These are phyloP conservation scores for Crithidia fasciculata DNA, from an alignment of 208 protist species.

Conservation along the genomic window DNA sequence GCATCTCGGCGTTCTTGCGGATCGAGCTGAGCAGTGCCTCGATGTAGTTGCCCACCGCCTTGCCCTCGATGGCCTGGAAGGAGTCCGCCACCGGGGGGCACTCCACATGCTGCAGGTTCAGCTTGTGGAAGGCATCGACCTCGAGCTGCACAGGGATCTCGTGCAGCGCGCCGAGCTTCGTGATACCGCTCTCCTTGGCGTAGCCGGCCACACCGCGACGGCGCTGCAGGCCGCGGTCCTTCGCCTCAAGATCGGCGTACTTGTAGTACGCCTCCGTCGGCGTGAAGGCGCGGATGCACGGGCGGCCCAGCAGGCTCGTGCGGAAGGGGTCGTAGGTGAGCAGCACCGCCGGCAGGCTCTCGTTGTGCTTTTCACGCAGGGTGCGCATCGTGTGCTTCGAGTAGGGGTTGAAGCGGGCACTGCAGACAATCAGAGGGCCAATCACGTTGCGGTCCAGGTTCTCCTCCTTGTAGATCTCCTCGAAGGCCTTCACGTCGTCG, in stretches of 20 bases:
- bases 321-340: slow-evolving; percentile 75
- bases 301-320: slow-evolving; percentile 59
- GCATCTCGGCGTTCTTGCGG: slow-evolving; percentile 41
- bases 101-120: slow-evolving; percentile 45
- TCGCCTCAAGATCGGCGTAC: slow-evolving; percentile 38
- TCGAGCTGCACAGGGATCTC: slow-evolving; percentile 72
- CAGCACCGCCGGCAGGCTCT: slow-evolving; percentile 61
- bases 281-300: slow-evolving; percentile 69
- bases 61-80: slow-evolving; percentile 47
- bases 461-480: slow-evolving; percentile 49
- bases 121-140: slow-evolving; percentile 64
- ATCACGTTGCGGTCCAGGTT: slow-evolving; percentile 67
- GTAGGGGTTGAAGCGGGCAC: slow-evolving; percentile 48
- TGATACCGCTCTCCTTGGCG: slow-evolving; percentile 53
- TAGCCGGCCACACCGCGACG: slow-evolving; percentile 35
- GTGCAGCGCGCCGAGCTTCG: slow-evolving; percentile 54
- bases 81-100: slow-evolving; percentile 32
- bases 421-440: slow-evolving; percentile 63
- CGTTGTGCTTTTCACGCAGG: slow-evolving; percentile 48
- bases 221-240: slow-evolving; percentile 27
- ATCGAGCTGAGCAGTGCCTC: slow-evolving; percentile 55
- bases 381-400: slow-evolving; percentile 43
- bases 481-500: slow-evolving; percentile 30
- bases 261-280: slow-evolving; percentile 61
- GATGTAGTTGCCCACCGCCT: slow-evolving; percentile 59